These are phyloP conservation scores for Podila clonocystis DNA, from an alignment of 192 early-diverging fungal species.

Conservation along the genomic window DNA sequence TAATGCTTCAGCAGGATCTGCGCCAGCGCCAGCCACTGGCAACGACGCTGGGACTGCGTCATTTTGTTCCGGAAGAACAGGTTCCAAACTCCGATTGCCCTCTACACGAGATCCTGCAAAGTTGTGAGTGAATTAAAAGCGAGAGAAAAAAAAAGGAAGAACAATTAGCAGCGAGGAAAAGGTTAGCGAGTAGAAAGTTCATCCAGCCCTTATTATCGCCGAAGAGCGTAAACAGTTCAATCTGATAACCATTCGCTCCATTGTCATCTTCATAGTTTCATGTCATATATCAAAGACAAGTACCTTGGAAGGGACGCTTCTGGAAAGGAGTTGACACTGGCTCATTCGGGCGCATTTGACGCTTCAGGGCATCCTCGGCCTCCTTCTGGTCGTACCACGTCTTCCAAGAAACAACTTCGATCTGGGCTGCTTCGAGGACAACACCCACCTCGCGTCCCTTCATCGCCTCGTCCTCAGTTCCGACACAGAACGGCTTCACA, in stretches of 20 bases:
- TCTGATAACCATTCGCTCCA: too few species aligned
- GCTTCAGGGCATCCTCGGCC: constrained; percentile 11
- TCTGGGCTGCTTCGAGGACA: constrained; percentile 49
- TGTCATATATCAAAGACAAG: too few species aligned
- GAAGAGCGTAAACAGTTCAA: too few species aligned
- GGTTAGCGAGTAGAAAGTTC: too few species aligned
- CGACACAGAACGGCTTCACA: constrained; percentile 46
- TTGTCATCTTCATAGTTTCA: too few species aligned
- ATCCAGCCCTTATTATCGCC: too few species aligned
- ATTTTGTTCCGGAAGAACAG: not conserved
- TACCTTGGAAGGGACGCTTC: not conserved
- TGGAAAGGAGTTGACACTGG: not conserved
- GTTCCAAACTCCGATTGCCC: too few species aligned
- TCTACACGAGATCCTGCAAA: too few species aligned
- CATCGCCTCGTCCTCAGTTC: constrained; percentile 14
- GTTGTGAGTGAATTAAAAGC: not conserved
- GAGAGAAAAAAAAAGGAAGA: not conserved
- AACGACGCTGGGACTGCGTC: not conserved
- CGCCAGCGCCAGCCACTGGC: not conserved
- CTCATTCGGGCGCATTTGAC: constrained; percentile 1
- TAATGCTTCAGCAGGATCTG: not conserved
- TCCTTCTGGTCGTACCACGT: constrained; percentile 45
- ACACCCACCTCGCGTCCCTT: constrained; percentile 47
- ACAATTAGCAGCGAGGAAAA: not conserved
- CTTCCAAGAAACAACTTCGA: constrained; percentile 51